These are phyloP conservation scores for Calamus simplicifolius DNA, from an alignment of 176 grass and related monocot genomes.

Conservation along the genomic window DNA sequence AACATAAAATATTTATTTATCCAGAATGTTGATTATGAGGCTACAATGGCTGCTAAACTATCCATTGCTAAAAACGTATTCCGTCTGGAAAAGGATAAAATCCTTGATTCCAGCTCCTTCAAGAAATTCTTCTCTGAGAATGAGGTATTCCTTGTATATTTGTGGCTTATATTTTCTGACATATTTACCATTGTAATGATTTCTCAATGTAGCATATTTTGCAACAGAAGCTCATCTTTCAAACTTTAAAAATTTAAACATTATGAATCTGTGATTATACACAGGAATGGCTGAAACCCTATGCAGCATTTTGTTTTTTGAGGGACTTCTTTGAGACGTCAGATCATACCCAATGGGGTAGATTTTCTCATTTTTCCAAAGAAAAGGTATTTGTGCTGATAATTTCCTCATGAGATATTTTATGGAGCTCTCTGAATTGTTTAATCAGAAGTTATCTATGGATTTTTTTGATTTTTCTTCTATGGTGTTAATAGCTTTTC, in stretches of 20 bases:
- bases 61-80: conserved; percentile 89
- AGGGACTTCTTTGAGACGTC: conserved; percentile 97
- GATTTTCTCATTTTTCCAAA: conserved; percentile 78
- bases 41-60: conserved; percentile 63
- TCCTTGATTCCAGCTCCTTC: conserved; percentile 71
- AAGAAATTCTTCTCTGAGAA: conserved; percentile 91
- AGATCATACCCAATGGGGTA: conserved; percentile 92
- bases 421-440: no score
- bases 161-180: conserved; percentile 1
- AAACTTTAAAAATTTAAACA: not conserved
- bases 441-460: no score
- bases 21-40: conserved; percentile 93
- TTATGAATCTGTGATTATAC: conserved; percentile 5
- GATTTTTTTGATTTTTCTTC: no score
- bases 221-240: not conserved
- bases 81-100: conserved; percentile 75
- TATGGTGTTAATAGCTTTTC: no score
- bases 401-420: no score
- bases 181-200: conserved; percentile 8
- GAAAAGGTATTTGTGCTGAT: conserved; percentile 61
- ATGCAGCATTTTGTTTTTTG: conserved; percentile 96
- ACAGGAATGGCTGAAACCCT: conserved; percentile 99
- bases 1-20: conserved; percentile 9
- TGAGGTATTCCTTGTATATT: conserved; percentile 50
- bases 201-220: not conserved